Evolutionary conservation across 345 rosid species (phyloP), one percentile per base, ranked within the genome.

Genomic region (Hypericum androsaemum): DNA sequence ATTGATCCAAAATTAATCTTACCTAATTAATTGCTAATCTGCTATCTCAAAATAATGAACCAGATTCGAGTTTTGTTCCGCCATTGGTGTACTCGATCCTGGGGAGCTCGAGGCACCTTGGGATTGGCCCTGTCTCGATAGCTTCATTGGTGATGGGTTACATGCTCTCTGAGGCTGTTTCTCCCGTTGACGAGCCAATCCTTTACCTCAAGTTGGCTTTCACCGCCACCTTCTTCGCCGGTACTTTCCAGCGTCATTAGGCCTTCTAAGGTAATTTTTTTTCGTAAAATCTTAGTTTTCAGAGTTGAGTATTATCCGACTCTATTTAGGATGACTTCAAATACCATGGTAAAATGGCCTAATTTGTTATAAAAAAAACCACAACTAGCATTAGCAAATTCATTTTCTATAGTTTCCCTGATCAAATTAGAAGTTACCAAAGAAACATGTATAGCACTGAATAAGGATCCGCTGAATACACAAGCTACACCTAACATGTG

Each of bases 1-100:
- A 43, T 47, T 37, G 39, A 50, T 58, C 47, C 40, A 6, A 22
- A 10, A 49, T 39, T 14, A 14, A 32, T 3, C 37, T 41, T 36
- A 13, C 3, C 10, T 13, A 0, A 13, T 41, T 10, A 6, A 6
- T 50, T 10, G 4, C 8, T 28, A 8, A 28, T 8, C 12, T 37
- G 64, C 39, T 39, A 7, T 47, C 47, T 43, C 35, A 16, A 12
- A 37, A 56, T 63, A 40, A 52, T 74, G n/a, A n/a, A n/a, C 79
- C 76, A 94, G 99, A 94, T 76, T 94, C 99, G 76, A 94, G 99
- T 68, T 94, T 94, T 73, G 95, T 94, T 28, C 97, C 99, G 10
- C 99, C 99, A 57, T 55, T 94, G 61, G 64, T 94, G 47, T 94
- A 94, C 64, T 70, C 97, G 12, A 62, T 86, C 37, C 79, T 94